Evolutionary conservation across 2,329 filamentous ascomycete genomes (phyloP), one percentile per base, ranked within the genome.

Genomic region (Pyricularia sp.): DNA sequence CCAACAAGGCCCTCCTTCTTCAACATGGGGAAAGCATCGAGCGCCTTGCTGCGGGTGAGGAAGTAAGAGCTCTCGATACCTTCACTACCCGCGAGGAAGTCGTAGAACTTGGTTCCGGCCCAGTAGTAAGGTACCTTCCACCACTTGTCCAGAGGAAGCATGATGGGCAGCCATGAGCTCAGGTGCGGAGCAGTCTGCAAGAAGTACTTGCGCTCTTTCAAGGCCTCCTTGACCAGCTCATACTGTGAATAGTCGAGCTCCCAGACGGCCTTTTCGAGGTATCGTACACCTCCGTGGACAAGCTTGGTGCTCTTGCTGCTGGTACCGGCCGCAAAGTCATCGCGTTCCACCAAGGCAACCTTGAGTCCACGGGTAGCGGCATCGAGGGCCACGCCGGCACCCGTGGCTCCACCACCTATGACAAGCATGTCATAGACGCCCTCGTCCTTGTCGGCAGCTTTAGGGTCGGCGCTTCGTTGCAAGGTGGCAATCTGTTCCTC

Each of bases 291-390:
- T 73, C 92, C 92, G 79, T 95, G 92, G 23, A 95, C 92, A 68
- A 95, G 84, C 80, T 95, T 95, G 66, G 92, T 95, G 81, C 90
- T 93, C 82, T 94, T 94, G 78, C 90, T 92, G 81, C 90, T 93
- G 59, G 92, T 94, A 33, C 92, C 92, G 71, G 89, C 86, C 73
- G 89, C 90, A 77, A 94, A 95, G 79, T 95, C 92, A 77, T 94
- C 92, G 71, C 91, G 85, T 80, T 95, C 92, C 20, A 95, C 90
- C 67, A 94, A 80, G 14, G 92, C 92, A 70, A 95, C 92, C 79
- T 89, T 92, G 74, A 94, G 81, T 1, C 92, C 92, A 73, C 92
- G 86, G 2, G 92, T 94, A 26, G 88, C 90, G 50, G 92, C 92
- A 78, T 95, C 92, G 64, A 95, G 85, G 14, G 92, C 92, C 74